phyloP scores from a whole-genome alignment of 2,329 filamentous ascomycete species.

The Fusarium mangiferae region DNA sequence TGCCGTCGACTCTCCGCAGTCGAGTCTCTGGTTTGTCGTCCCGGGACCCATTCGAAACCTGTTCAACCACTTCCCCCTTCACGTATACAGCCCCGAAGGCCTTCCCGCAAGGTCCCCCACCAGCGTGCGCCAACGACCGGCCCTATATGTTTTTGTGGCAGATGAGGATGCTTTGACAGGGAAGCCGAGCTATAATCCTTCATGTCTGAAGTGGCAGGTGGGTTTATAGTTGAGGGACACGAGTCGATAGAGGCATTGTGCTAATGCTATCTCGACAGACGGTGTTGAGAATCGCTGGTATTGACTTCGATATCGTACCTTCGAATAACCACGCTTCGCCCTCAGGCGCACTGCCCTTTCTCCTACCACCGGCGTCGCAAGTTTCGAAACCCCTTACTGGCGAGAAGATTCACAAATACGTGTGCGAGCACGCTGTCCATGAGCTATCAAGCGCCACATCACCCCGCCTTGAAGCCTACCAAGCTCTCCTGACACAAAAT shows the following conservation, averaged over 20 bases:
- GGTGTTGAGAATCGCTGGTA: constrained; percentile 79
- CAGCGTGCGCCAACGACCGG: constrained; percentile 57
- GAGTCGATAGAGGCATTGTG: neutral
- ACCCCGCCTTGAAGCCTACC: constrained; percentile 76
- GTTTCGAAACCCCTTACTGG: constrained; percentile 54
- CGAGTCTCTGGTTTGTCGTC: constrained; percentile 62
- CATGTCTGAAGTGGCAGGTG: constrained; percentile 97
- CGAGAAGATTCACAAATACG: constrained; percentile 75
- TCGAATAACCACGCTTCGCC: constrained; percentile 96
- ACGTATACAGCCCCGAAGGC: constrained; percentile 78
- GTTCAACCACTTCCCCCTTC: constrained; percentile 86
- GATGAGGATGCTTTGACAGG: constrained; percentile 69
- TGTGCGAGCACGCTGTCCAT: constrained; percentile 56
- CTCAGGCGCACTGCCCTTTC: constrained; percentile 86
- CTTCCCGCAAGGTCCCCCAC: constrained; percentile 70
- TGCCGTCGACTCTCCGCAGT: constrained; percentile 22
- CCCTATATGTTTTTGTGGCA: constrained; percentile 81
- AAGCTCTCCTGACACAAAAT: constrained; percentile 77
- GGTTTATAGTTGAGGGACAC: constrained; percentile 37
- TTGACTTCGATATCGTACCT: constrained; percentile 73
- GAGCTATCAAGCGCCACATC: constrained; percentile 61
- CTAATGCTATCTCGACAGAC: constrained; percentile 62
- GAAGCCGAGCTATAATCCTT: constrained; percentile 86
- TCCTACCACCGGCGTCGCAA: constrained; percentile 66
- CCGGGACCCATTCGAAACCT: constrained; percentile 82